Base-by-base conservation (phyloP, 345 rosid genomes). In the Linum lewisii region DNA sequence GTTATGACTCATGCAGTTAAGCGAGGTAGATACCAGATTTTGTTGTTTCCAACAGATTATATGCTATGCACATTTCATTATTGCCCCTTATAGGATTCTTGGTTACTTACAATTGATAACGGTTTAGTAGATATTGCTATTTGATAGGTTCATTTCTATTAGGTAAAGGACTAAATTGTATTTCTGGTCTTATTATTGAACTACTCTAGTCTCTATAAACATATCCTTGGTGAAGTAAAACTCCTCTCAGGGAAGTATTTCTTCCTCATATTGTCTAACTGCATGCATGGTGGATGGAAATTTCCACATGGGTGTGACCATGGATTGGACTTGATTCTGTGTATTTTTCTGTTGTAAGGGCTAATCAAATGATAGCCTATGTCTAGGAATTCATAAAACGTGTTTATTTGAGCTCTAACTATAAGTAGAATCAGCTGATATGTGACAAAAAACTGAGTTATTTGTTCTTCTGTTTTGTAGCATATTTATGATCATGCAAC, bases 1-100 rank as follows among this genome's bases (percentile, higher is more conserved):
- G 60, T 73, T 21, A 63, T 79, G 65, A 86, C 96, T 66, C 67
- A 65, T 49, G 71, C 57, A 62, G 87, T 92, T 58, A 86, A 82
- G 79, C 93, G 75, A 84, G 96, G 98, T 92, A 82, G 52, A 64
- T 62, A 42, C 4, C 15, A 11, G 47, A 42, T 1, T 8, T 3
- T 42, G 2, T 42, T 42, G 47, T 42, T 10, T 15, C 47, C 11
- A 42, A 10, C 47, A 42, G 18, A 42, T 42, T 24, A 21, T 1
- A 52, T 21, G 23, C 56, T 52, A 24, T 19, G 56, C 7, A 3
- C 13, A 11, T 52, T 24, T 52, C 56, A 52, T 52, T 52, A 52
- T 52, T 9, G 11, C 5, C 20, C 15, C 20, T 52, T 13, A 15
- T 42, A 42, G 18, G 18, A 9, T 38, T 42, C 47, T 42, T 42